A percentile compares a stretch with the other conserved stretches of the same genome.
Evolutionary conservation across 139 green algal genomes (phyloP).

Genomic region (Chlamydomonas incerta): DNA sequence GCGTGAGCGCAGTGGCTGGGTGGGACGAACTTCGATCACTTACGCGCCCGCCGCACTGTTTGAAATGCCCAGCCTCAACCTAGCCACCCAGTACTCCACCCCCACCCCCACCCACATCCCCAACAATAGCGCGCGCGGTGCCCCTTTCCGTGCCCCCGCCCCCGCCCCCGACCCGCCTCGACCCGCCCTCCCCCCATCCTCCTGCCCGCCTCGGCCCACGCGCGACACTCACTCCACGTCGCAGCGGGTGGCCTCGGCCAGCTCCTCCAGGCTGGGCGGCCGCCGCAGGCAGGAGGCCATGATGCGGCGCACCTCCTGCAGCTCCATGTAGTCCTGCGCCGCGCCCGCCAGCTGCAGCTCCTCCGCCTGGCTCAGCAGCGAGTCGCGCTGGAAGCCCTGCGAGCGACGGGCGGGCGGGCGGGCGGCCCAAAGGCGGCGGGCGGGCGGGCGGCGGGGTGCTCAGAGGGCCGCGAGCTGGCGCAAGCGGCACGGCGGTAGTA

Average conservation of each 20-base stretch:
- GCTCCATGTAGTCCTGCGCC: conserved; percentile 23
- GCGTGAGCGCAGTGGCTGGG: no score
- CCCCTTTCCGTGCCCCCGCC: no score
- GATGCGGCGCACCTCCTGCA: neutral
- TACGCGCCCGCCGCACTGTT: no score
- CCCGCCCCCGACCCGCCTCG: no score
- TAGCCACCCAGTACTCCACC: no score
- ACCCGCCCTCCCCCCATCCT: neutral
- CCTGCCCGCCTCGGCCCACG: no score
- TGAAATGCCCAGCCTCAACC: no score
- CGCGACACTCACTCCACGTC: neutral
- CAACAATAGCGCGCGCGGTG: neutral
- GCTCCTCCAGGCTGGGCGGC: neutral
- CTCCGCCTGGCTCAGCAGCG: conserved; percentile 12
- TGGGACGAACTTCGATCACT: neutral
- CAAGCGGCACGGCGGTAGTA: neutral
- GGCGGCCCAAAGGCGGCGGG: no score
- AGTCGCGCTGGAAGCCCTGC: conserved; percentile 24
- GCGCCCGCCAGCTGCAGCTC: conserved; percentile 20
- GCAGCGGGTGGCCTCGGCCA: neutral
- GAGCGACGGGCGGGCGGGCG: no score
- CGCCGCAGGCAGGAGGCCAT: neutral
- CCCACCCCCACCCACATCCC: neutral
- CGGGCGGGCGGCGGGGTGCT: neutral
- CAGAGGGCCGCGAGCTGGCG: neutral